Evolutionary conservation across 1,284 basidiomycete species (phyloP), one percentile per base, ranked within the genome.

Genomic region (Phellopilus nigrolimitatus): DNA sequence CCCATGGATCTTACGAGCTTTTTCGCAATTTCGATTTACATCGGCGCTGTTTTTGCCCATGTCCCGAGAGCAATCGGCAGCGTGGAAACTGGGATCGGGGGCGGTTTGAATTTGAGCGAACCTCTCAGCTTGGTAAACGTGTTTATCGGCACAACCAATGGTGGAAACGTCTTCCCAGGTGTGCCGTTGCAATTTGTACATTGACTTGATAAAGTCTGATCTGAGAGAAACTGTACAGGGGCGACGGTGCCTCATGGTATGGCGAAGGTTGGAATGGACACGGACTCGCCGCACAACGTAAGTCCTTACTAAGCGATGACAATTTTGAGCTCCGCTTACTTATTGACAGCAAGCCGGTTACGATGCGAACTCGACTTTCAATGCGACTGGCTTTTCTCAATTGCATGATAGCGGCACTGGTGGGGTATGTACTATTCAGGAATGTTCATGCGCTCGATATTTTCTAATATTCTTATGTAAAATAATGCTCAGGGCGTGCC

Each of bases 361-460:
- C 38, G 59, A 58, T 19, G 52, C 47, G 21, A 53, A 55, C 46
- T 46, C 54, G 6, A 54, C 52, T 2, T 56, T 56, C 53, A 58
- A 58, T n/a, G 56, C 52, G 8, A 59, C 56, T 3, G 59, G 59
- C 9, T 58, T 61, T 47, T 58, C 56, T 24, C 59, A 59, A 34
- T 34, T 61, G 21, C 59, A 61, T 41, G 59, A 61, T 30, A 53
- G 48, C 41, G 59, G 59, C 2, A 61, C 59, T 19, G 59, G 59
- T 10, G 59, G 59, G 10, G 59, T 60, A 25, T n/a, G 49, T 27
- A 9, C 5, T 42, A 39, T 28, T 13, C 30, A 27, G 21, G 9
- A n/a, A 21, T 24, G 25, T 50, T 7, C 21, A 28, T 12, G 15
- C 2, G 5, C 27, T 44, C n/a, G 36, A 10, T 9, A 31, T 9